Conservation (phyloP, 805 yeast genomes). For the Yamadazyma ubonensis region DNA sequence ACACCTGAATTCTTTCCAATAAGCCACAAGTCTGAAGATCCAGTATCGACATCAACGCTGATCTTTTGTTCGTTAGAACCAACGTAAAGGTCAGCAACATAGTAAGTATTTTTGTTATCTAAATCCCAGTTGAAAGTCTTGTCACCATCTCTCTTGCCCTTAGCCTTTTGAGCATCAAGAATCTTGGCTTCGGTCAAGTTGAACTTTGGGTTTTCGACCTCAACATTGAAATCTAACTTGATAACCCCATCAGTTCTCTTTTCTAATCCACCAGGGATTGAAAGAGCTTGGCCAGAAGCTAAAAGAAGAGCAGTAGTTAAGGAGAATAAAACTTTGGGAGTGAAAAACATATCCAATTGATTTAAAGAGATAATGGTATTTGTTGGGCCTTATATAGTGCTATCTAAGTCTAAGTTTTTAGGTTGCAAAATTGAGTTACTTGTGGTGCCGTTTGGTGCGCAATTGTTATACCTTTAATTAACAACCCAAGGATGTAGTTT, state of each 20-base stretch:
- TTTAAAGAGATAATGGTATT: not conserved
- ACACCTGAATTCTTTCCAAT: slow-evolving; percentile 8
- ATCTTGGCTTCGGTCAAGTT: not conserved
- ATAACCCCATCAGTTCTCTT: slow-evolving; percentile 13
- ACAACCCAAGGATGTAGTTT: no score
- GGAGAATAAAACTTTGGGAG: slow-evolving; percentile 5
- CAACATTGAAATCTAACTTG: slow-evolving; percentile 11
- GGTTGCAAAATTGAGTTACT: not conserved
- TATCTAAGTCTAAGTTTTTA: not conserved
- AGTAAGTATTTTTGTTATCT: slow-evolving; percentile 7
- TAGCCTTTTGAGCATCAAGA: no score
- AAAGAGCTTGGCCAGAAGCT: slow-evolving; percentile 5
- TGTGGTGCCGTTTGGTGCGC: not conserved
- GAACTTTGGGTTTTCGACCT: not conserved
- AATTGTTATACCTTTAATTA: not conserved
- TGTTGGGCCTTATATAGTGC: not conserved
- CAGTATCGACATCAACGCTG: slow-evolving; percentile 24
- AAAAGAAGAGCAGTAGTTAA: slow-evolving; percentile 9
- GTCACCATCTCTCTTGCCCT: slow-evolving; percentile 6
- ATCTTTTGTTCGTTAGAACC: slow-evolving; percentile 24
- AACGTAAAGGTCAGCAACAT: slow-evolving; percentile 15
- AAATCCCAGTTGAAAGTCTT: not conserved
- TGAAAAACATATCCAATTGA: not conserved
- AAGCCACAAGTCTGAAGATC: slow-evolving; percentile 31
- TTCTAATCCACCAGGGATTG: slow-evolving; percentile 8